phyloP scores from a whole-genome alignment of 2,329 filamentous ascomycete species.

The Dactylellina sp. region DNA sequence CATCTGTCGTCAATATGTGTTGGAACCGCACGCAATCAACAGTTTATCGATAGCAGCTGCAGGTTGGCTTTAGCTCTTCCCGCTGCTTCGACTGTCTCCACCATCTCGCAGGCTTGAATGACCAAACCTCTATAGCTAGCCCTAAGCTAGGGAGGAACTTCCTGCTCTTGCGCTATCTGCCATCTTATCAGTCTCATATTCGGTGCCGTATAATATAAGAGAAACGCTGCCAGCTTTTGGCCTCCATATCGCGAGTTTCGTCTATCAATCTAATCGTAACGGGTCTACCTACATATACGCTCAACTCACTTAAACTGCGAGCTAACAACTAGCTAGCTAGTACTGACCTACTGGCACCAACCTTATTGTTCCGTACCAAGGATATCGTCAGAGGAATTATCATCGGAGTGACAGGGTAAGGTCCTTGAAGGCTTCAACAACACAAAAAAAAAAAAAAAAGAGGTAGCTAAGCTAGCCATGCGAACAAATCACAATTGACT shows the following conservation, averaged over 20 bases:
- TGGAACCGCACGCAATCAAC: constrained; percentile 15
- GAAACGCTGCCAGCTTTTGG: too few relatives aligned
- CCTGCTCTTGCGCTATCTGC: too few relatives aligned
- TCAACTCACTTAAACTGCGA: too few relatives aligned
- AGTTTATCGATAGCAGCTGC: constrained; percentile 19
- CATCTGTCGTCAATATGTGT: constrained; percentile 5
- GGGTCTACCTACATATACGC: too few relatives aligned
- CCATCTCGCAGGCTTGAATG: background rate
- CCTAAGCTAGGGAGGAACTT: too few relatives aligned
- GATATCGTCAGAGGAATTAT: background rate
- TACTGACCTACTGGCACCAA: background rate
- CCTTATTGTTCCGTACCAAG: background rate
- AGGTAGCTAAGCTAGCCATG: constrained; percentile 27
- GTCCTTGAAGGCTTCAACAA: constrained; percentile 2
- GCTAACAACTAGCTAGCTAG: too few relatives aligned
- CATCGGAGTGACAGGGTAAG: constrained; percentile 16
- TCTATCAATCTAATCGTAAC: too few relatives aligned
- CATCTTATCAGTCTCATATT: too few relatives aligned
- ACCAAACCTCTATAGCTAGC: too few relatives aligned
- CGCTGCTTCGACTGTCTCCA: constrained; percentile 9
- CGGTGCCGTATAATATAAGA: too few relatives aligned
- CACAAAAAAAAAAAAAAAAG: too few relatives aligned
- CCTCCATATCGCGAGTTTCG: too few relatives aligned
- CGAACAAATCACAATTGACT: constrained; percentile 4
- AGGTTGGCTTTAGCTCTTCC: constrained; percentile 1